phyloP scores from a whole-genome alignment of 2,329 filamentous ascomycete genomes.

The Fusarium anguioides region DNA sequence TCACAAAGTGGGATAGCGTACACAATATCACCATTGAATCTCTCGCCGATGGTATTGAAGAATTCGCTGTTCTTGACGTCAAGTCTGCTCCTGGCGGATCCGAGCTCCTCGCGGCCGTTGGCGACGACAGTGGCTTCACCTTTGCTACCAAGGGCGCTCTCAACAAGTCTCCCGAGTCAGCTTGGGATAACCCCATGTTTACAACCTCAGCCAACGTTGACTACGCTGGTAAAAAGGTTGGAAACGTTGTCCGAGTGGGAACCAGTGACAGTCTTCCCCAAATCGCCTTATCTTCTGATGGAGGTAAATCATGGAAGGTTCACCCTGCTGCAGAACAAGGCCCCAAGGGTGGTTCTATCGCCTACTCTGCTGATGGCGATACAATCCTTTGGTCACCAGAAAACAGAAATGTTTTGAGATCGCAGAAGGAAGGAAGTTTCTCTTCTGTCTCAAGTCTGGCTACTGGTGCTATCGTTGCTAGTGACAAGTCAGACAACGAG shows the following conservation, averaged over 20 bases:
- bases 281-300: conserved; percentile 61
- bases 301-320: conserved; percentile 61
- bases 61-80: conserved; percentile 62
- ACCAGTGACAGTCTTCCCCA: conserved; percentile 56
- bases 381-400: conserved; percentile 61
- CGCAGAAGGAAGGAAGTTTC: conserved; percentile 56
- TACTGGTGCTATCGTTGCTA: conserved; percentile 60
- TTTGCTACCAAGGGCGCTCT: conserved; percentile 54
- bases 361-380: conserved; percentile 62
- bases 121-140: conserved; percentile 64
- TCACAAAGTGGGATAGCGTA: conserved; percentile 65
- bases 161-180: conserved; percentile 55
- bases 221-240: conserved; percentile 59
- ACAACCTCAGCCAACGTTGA: conserved; percentile 59
- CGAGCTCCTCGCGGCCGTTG: conserved; percentile 63
- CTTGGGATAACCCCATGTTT: conserved; percentile 61
- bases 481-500: conserved; percentile 64
- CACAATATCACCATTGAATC: conserved; percentile 62
- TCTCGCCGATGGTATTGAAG: conserved; percentile 66
- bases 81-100: conserved; percentile 61
- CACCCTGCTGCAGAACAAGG: conserved; percentile 59
- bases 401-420: conserved; percentile 55
- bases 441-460: conserved; percentile 58
- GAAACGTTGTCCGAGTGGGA: conserved; percentile 63
- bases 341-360: conserved; percentile 58